Evolutionary conservation across 345 rosid genomes (phyloP).

Genomic region (Eucalyptus globulus): DNA sequence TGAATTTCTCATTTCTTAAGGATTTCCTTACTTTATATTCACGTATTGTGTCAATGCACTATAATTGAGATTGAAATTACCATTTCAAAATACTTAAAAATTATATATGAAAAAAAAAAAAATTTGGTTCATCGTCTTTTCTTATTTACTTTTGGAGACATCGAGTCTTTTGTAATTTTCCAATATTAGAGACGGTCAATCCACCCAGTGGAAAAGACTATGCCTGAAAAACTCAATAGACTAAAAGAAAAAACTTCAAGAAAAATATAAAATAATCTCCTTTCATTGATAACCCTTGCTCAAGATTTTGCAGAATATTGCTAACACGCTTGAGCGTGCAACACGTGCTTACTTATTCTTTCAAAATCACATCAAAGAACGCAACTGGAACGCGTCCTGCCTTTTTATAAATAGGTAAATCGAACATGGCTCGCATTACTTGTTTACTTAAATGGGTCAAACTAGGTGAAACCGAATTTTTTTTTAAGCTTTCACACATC

Average conservation of each 20-base stretch:
- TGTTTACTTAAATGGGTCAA: neutral
- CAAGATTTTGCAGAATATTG: neutral
- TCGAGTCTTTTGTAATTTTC: neutral
- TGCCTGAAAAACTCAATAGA: neutral
- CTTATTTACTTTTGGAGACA: neutral
- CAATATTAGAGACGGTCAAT: neutral
- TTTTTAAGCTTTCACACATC: neutral
- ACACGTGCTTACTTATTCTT: neutral
- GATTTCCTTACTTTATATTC: neutral
- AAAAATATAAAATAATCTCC: neutral
- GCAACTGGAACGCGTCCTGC: neutral
- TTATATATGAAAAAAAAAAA: neutral
- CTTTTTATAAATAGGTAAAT: neutral
- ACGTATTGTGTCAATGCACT: neutral
- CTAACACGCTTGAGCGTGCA: neutral
- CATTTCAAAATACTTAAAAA: neutral
- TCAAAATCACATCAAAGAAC: neutral
- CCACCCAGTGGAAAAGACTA: neutral
- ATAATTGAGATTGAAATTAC: no score
- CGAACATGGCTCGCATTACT: neutral
- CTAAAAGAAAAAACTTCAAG: neutral
- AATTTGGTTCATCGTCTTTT: neutral
- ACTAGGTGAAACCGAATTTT: neutral
- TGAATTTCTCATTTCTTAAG: neutral
- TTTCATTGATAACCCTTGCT: neutral